phyloP scores from a whole-genome alignment of 73 alveolate genomes.

The Durusdinium trenchii region DNA sequence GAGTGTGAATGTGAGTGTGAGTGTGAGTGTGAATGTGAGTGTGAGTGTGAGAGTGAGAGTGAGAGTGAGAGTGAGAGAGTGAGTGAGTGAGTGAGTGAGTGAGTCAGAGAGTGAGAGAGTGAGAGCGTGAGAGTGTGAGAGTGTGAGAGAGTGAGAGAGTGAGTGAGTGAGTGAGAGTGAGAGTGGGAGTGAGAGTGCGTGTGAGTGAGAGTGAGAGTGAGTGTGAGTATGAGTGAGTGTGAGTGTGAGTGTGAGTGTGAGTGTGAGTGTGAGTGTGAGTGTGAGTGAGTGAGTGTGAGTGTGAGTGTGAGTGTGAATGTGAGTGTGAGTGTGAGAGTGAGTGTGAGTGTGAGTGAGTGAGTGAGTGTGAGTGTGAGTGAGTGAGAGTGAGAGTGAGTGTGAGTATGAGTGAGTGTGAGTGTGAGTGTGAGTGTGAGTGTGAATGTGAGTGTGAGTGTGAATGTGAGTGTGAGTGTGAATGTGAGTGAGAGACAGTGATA shows the following conservation, averaged over 20 bases:
- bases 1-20: no score
- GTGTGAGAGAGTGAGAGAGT: neutral
- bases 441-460: no score
- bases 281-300: neutral
- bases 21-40: no score
- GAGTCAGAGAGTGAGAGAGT: neutral
- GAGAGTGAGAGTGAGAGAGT: slow-evolving; percentile 2
- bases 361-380: neutral
- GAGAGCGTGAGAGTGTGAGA: no score
- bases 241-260: neutral
- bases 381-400: no score
- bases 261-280: neutral
- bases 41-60: slow-evolving; percentile 24
- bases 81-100: neutral
- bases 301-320: no score
- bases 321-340: slow-evolving; percentile 13
- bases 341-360: slow-evolving; percentile 12
- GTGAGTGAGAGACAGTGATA: neutral
- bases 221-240: no score
- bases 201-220: no score
- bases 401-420: no score
- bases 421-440: no score
- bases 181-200: no score
- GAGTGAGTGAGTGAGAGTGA: neutral
- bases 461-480: no score